phyloP scores from a whole-genome alignment of 2,329 filamentous ascomycete genomes.

The Sporothrix schenckii region DNA sequence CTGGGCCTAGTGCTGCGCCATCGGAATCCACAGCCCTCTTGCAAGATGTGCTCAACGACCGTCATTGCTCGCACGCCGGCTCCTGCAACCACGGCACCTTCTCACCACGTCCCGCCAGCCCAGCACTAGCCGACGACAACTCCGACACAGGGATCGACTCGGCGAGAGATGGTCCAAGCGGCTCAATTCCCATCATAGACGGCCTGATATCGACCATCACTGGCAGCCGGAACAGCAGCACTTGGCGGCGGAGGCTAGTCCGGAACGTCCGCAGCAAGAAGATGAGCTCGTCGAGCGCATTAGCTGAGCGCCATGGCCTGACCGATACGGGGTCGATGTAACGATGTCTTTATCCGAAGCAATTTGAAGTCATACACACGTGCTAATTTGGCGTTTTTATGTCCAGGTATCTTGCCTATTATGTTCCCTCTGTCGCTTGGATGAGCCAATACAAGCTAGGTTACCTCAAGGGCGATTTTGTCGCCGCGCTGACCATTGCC shows the following conservation, averaged over 20 bases:
- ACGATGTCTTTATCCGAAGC: constrained; percentile 38
- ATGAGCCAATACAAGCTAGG: constrained; percentile 80
- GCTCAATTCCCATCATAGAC: constrained; percentile 46
- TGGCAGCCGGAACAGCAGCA: constrained; percentile 44
- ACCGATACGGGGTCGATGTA: constrained; percentile 75
- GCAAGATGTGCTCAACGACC: constrained; percentile 42
- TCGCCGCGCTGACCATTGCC: constrained; percentile 92
- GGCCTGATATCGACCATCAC: constrained; percentile 46
- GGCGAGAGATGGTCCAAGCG: constrained; percentile 42
- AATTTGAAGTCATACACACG: no score
- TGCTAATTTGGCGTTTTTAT: constrained; percentile 18
- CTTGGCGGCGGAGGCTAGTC: constrained; percentile 55
- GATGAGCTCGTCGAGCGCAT: constrained; percentile 70
- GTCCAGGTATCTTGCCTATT: constrained; percentile 83
- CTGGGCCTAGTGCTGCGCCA: constrained; percentile 38
- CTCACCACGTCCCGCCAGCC: constrained; percentile 65
- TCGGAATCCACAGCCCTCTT: constrained; percentile 59
- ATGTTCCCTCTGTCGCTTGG: constrained; percentile 90
- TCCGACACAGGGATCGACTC: constrained; percentile 43
- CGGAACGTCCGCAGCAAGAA: constrained; percentile 53
- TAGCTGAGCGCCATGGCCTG: constrained; percentile 74
- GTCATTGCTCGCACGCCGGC: constrained; percentile 50
- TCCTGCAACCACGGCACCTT: constrained; percentile 75
- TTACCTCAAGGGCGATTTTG: constrained; percentile 81
- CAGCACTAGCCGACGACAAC: constrained; percentile 44